phyloP scores from a whole-genome alignment of 441 rosid genomes.

The Erodium texanum region DNA sequence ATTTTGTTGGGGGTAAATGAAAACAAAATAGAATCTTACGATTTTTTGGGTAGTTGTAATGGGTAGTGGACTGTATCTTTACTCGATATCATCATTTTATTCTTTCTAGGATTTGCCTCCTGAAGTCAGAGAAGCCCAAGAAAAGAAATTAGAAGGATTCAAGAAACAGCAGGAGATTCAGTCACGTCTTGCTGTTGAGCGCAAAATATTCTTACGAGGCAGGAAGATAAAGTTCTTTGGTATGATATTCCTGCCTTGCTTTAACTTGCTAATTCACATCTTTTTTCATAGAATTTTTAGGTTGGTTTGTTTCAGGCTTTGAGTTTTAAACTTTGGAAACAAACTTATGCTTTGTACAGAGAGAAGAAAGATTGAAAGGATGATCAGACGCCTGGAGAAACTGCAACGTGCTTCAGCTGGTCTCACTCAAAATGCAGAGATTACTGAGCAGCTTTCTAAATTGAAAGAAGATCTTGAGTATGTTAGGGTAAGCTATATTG shows the following conservation, averaged over 20 bases:
- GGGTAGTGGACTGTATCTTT: neutral
- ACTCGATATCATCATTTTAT: neutral
- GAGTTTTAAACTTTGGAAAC: neutral
- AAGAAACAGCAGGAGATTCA: conserved; percentile 86
- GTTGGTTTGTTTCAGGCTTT: too few species aligned
- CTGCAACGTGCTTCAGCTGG: conserved; percentile 60
- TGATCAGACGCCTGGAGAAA: conserved; percentile 82
- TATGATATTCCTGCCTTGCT: conserved; percentile 14
- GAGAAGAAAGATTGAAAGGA: conserved; percentile 85
- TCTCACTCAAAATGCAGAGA: conserved; percentile 57
- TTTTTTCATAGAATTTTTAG: too few species aligned
- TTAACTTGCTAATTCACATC: neutral
- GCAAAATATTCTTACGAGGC: conserved; percentile 74
- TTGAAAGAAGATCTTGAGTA: conserved; percentile 96
- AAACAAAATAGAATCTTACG: neutral
- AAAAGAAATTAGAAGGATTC: conserved; percentile 57
- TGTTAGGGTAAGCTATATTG: conserved; percentile 55
- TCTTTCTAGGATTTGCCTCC: conserved; percentile 49
- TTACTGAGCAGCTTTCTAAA: conserved; percentile 58
- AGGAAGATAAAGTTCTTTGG: conserved; percentile 94
- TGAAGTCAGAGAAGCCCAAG: conserved; percentile 67
- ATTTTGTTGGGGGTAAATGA: neutral
- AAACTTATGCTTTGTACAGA: conserved; percentile 32
- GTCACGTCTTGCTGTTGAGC: conserved; percentile 73
- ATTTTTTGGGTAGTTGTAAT: neutral